Base-by-base conservation (phyloP, 257 asterid species). In the Plantago elongata region DNA sequence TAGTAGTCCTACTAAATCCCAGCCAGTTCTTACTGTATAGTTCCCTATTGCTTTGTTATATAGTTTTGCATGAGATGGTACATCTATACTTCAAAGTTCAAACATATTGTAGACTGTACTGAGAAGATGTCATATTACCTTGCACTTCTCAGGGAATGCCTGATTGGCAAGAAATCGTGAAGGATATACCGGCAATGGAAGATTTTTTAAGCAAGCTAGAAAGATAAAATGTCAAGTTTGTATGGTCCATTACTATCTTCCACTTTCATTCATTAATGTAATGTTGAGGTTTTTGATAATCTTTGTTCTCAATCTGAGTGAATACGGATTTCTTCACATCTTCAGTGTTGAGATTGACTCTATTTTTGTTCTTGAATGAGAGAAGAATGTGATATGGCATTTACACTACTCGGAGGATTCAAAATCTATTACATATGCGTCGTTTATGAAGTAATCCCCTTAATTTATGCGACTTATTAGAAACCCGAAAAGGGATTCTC, bases 151-250 rank as follows among this genome's bases (percentile, higher is more conserved):
- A 92, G 99, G 97, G 96, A 7, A 87, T 92, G 95, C 99, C 99
- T 5, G 99, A 89, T 57, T 92, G 99, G 99, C 74, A 79, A 72
- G 95, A 89, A 67, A 83, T 87, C 27, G 82, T 70, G 63, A 84
- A 87, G 82, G 99, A 92, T 62, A 66, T 92, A 70, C 99, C 99
- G 27, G 82, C 86, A 66, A 74, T 84, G 86, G 99, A 92, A 72
- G 96, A 87, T 64, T 67, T 92, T 64, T 73, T 89, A 70, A 92
- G 97, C 95, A 89, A 84, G 83, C 79, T 92, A 7, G 99, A 92
- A 85, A 78, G 94, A 74, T 92, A 71, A 72, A 66, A 72, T 60
- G 62, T 58, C 12, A 40, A 9, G 62, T 54, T 42, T 54, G 15
- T 58, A 14, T 45, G 30, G 47, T 67, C 30, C 52, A 11, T 7